Base-by-base conservation (phyloP, 2,329 filamentous ascomycete genomes). In the Dendryphion nanum region DNA sequence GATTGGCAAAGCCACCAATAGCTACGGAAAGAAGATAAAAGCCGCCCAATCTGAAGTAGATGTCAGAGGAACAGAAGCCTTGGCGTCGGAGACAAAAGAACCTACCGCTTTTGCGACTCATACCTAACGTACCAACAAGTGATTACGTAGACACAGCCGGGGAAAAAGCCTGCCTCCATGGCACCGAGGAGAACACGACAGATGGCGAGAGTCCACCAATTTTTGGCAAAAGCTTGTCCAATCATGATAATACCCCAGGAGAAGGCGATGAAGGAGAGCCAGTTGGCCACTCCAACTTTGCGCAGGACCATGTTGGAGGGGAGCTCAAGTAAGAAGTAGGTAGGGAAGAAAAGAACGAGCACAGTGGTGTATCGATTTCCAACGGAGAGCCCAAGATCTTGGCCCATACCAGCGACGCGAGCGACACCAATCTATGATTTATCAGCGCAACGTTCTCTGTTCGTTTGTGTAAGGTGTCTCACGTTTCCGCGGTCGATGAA, bases 401-500 rank as follows among this genome's bases (percentile, higher is more conserved):
- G 18, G 12, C 46, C 43, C 47, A 52, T 52, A 30, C 49, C 48
- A 16, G 41, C 37, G 6, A 47, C 41, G 5, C 39, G 29, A 8
- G 29, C 29, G 29, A 19, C 29, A 3, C 13, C 29, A 31, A 10
- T 14, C 16, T 8, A 17, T 16, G 8, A 8, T 4, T 10, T 16
- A 4, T 18, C 13, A 12, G 18, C 31, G 18, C 15, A 20, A 18
- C 10, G 7, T 10, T 3, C 15, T 17, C 2, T 1, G 26, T 15
- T 8, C 16, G 10, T 14, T 10, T 30, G 29, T 10, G 15, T n/a
- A 15, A 30, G 12, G 12, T 53, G 50, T 3, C 44, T 40, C 17
- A 51, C 37, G 14, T 51, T 53, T 5, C 48, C 44, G 28, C 50
- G 41, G 18, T 51, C 46, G 14, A 53, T 50, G 6, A 50, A 38